Conservation (phyloP, 164 flowering plant genomes). For the Stephania yunnanensis region DNA sequence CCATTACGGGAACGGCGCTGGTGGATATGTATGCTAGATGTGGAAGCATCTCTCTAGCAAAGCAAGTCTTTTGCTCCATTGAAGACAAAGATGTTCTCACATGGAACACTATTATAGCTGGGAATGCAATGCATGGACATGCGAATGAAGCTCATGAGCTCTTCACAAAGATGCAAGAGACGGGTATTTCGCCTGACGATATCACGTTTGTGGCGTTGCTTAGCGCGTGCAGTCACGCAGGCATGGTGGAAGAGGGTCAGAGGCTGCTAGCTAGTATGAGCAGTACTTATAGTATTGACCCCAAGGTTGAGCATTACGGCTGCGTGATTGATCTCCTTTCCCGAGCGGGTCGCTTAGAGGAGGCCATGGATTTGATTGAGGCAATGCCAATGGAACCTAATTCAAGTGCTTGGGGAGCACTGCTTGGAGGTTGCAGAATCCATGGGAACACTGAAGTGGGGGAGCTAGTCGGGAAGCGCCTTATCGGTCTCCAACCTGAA, state of each 20-base stretch:
- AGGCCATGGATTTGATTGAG: conserved; percentile 21
- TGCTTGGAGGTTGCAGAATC: conserved; percentile 12
- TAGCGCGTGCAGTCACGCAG: conserved; percentile 24
- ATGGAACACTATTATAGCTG: conserved; percentile 11
- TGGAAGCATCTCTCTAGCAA: conserved; percentile 6
- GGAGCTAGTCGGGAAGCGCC: conserved; percentile 4
- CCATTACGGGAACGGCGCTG: conserved; percentile 26
- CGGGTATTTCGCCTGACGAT: conserved; percentile 5
- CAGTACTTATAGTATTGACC: conserved; percentile 17
- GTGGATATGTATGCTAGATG: conserved; percentile 19
- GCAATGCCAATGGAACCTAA: conserved; percentile 26
- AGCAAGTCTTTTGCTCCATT: neutral
- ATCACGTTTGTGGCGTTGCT: conserved; percentile 11
- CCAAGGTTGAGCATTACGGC: conserved; percentile 31
- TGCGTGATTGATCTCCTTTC: conserved; percentile 28
- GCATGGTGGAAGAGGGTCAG: conserved; percentile 21
- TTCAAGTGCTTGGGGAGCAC: conserved; percentile 11
- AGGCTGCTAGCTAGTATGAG: conserved; percentile 17
- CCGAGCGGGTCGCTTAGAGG: conserved; percentile 21
- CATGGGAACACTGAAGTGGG: conserved; percentile 8
- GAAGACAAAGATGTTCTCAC: conserved; percentile 7
- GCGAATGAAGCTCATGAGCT: conserved; percentile 9
- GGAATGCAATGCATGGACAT: conserved; percentile 6
- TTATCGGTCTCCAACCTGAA: conserved; percentile 2
- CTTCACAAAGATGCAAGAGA: conserved; percentile 16